Evolutionary conservation across 352 stramenopile genomes (phyloP).

Genomic region (Phytophthora cajani): DNA sequence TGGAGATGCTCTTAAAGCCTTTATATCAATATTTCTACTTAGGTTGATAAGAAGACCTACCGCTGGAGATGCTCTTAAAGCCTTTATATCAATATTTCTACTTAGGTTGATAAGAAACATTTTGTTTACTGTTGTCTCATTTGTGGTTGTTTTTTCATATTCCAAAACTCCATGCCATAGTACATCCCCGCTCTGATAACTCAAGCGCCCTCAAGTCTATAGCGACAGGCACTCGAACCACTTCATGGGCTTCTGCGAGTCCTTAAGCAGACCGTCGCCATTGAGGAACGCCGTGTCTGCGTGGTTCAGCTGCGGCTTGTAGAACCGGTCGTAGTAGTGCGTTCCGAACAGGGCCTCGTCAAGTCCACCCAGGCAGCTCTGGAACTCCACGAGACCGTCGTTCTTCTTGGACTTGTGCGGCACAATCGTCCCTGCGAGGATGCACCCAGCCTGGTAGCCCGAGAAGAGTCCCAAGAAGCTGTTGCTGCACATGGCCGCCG

Average conservation of each 20-base stretch:
- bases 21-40: too few relatives aligned
- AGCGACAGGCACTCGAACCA: constrained; percentile 48
- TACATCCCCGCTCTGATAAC: too few relatives aligned
- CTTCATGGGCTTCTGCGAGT: constrained; percentile 42
- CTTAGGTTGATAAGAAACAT: too few relatives aligned
- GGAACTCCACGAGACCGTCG: constrained; percentile 50
- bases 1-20: too few relatives aligned
- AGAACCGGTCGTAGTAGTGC: constrained; percentile 36
- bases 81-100: too few relatives aligned
- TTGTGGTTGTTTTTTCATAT: too few relatives aligned
- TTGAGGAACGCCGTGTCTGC: constrained; percentile 48
- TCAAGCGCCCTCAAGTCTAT: constrained; percentile 1
- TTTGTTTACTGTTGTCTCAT: too few relatives aligned
- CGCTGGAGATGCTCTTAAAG: too few relatives aligned
- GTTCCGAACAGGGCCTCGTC: constrained; percentile 31
- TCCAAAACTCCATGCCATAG: too few relatives aligned
- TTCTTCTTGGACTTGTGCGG: constrained; percentile 40
- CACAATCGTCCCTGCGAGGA: constrained; percentile 21
- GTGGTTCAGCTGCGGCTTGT: constrained; percentile 50
- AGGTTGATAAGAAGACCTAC: too few relatives aligned
- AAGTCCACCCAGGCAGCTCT: constrained; percentile 43
- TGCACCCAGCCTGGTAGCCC: constrained; percentile 12
- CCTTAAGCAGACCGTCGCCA: constrained; percentile 40
- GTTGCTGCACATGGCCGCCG: constrained; percentile 49
- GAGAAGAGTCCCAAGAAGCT: constrained; percentile 43